Evolutionary conservation across 345 rosid genomes (phyloP).

Genomic region (Moricandia moricandioides): DNA sequence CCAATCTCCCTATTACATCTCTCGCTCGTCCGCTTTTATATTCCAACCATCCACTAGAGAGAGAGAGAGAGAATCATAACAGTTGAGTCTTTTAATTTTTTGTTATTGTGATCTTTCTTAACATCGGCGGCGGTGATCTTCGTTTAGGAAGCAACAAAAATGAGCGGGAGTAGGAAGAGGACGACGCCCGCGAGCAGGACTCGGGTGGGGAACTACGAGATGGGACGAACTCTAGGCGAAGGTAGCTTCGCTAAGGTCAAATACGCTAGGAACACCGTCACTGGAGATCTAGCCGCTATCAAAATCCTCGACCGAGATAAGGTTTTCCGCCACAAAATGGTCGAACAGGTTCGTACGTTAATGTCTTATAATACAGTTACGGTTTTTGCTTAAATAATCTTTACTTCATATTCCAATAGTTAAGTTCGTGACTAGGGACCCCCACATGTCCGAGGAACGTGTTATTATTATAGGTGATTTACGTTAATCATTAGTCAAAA

Average conservation of each 20-base stretch:
- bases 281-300: slow-evolving; percentile 70
- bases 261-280: slow-evolving; percentile 64
- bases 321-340: slow-evolving; percentile 79
- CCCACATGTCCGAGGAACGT: slow-evolving; percentile 25
- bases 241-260: slow-evolving; percentile 93
- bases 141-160: slow-evolving; percentile 14
- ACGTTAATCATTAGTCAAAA: background rate
- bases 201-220: slow-evolving; percentile 79
- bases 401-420: background rate
- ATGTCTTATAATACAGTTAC: too few relatives aligned
- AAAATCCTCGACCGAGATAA: slow-evolving; percentile 78
- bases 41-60: background rate
- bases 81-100: background rate
- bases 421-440: slow-evolving; percentile 20
- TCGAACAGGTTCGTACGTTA: slow-evolving; percentile 66
- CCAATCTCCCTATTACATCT: slow-evolving; percentile 26
- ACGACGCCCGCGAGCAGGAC: slow-evolving; percentile 49
- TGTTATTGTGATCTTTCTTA: background rate
- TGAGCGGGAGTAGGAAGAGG: slow-evolving; percentile 41
- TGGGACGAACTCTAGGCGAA: slow-evolving; percentile 85
- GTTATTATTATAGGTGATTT: background rate
- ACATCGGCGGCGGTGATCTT: too few relatives aligned
- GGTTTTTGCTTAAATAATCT: background rate
- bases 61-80: background rate
- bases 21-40: slow-evolving; percentile 9